Percentiles rank a stretch among this genome's conserved stretches.
Evolutionary conservation across 2,329 filamentous ascomycete genomes (phyloP).

Genomic region (Aspergillus carbonarius): DNA sequence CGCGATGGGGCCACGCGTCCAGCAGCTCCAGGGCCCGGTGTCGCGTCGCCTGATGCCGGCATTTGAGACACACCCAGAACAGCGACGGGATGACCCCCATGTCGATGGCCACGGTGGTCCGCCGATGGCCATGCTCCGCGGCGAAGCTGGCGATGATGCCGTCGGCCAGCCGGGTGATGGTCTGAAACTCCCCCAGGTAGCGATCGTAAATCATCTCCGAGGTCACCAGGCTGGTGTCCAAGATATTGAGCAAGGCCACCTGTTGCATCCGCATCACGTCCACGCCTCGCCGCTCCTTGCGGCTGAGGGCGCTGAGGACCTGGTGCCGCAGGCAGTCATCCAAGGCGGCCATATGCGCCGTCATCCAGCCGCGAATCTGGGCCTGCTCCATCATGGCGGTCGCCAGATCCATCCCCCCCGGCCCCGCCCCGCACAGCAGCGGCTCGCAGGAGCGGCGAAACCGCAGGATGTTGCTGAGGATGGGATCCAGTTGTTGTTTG

Average conservation of each 20-base stretch:
- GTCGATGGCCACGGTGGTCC: not conserved
- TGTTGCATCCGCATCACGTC: not conserved
- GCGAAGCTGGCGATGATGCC: not conserved
- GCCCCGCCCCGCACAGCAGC: not conserved
- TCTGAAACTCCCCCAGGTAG: not conserved
- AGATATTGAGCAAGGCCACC: not conserved
- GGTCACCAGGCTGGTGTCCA: not conserved
- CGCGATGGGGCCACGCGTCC: slow-evolving; percentile 31
- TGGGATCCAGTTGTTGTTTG: not conserved
- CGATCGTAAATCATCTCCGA: not conserved
- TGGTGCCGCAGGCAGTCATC: not conserved
- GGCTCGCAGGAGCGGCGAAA: not conserved
- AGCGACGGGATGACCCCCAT: slow-evolving; percentile 32
- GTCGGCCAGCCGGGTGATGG: not conserved
- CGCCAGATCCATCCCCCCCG: not conserved
- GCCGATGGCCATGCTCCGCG: not conserved
- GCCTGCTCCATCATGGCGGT: not conserved
- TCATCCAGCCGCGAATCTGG: not conserved
- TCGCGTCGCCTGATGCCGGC: slow-evolving; percentile 24
- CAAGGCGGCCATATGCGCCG: not conserved
- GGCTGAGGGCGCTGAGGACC: not conserved
- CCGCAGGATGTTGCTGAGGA: not conserved
- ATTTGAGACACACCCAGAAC: slow-evolving; percentile 33
- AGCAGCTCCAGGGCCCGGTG: slow-evolving; percentile 29
- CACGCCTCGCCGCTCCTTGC: not conserved